Conservation (phyloP, 1,284 basidiomycete genomes). For the Pyrrhoderma lamaoense region DNA sequence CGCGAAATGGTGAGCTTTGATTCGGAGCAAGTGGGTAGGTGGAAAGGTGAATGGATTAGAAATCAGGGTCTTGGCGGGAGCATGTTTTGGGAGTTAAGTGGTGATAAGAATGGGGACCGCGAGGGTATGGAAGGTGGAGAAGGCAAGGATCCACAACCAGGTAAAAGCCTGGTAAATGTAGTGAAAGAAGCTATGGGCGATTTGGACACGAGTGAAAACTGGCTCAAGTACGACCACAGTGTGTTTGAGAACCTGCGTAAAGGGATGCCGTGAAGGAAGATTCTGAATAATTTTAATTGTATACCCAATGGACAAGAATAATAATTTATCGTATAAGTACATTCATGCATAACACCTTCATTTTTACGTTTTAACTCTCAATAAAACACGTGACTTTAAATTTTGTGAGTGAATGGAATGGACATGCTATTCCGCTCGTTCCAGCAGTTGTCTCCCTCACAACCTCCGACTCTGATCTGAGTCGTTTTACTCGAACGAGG, state of each 20-base stretch:
- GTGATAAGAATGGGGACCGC: conserved; percentile 60
- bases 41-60: conserved; percentile 73
- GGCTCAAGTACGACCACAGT: conserved; percentile 64
- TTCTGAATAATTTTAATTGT: no score
- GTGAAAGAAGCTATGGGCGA: conserved; percentile 72
- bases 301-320: no score
- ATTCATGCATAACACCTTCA: background rate
- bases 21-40: conserved; percentile 53
- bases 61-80: conserved; percentile 66
- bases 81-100: conserved; percentile 85
- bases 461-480: background rate
- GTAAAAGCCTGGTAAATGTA: conserved; percentile 54
- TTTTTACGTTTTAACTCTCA: background rate
- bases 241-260: conserved; percentile 69
- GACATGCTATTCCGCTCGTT: no score
- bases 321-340: background rate
- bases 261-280: conserved; percentile 41
- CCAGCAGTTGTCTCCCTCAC: background rate
- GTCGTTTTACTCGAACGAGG: background rate
- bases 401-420: background rate
- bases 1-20: conserved; percentile 80
- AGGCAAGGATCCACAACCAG: conserved; percentile 56
- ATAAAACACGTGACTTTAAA: background rate
- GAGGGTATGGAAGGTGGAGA: conserved; percentile 64
- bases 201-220: conserved; percentile 59